Conservation (phyloP, 2,329 filamentous ascomycete species). For the Pseudopithomyces maydicus region DNA sequence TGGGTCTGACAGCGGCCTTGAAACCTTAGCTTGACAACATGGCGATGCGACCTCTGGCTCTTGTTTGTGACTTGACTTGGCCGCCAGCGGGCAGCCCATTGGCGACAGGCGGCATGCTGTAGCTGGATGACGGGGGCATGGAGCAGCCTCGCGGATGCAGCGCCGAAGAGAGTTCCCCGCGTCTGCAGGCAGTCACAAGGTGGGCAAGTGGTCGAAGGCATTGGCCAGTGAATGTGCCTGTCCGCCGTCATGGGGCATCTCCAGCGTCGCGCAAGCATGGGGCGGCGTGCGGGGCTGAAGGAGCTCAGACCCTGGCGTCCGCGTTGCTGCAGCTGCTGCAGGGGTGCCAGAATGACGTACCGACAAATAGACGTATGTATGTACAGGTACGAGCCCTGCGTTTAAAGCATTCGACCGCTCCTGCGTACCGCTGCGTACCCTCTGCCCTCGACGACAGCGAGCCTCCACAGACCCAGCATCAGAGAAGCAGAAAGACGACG, state of each 20-base stretch:
- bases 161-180: conserved; percentile 5
- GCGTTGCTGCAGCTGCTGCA: neutral
- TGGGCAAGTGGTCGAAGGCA: neutral
- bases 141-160: conserved; percentile 1
- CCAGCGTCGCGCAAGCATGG: conserved; percentile 1
- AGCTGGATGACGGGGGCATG: neutral
- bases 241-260: conserved; percentile 7
- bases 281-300: conserved; percentile 9
- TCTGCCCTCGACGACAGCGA: neutral
- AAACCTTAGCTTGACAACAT: neutral
- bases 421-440: neutral
- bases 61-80: neutral
- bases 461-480: too few relatives aligned
- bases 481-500: too few relatives aligned
- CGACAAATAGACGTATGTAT: neutral
- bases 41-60: neutral
- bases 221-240: conserved; percentile 8
- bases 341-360: conserved; percentile 7
- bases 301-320: conserved; percentile 7
- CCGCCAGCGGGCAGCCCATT: neutral
- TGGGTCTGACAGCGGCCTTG: neutral
- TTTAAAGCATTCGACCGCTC: neutral
- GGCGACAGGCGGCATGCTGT: neutral
- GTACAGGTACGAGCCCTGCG: neutral
- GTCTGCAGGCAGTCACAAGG: conserved; percentile 7